Conservation (phyloP, 2,329 filamentous ascomycete genomes). For the Periconia digitata region DNA sequence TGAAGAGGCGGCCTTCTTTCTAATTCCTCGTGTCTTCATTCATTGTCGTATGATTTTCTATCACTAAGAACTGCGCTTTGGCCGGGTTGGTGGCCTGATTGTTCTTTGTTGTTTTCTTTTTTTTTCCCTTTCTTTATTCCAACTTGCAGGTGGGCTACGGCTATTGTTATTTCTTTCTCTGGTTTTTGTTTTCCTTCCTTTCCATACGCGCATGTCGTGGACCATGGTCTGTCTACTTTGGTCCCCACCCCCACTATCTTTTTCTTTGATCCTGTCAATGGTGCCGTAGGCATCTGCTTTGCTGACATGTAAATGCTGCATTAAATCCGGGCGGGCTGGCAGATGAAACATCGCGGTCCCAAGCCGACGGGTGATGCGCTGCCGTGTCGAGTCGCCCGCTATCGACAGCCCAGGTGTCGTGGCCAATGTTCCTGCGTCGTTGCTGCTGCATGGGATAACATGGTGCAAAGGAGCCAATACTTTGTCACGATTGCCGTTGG, state of each 20-base stretch:
- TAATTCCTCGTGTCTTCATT: background rate
- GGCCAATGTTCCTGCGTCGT: conserved; percentile 47
- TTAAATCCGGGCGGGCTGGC: conserved; percentile 24
- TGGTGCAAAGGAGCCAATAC: conserved; percentile 31
- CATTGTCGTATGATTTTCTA: background rate
- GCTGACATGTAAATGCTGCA: conserved; percentile 10
- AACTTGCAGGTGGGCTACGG: no score
- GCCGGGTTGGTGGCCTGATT: background rate
- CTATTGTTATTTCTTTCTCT: no score
- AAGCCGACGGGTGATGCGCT: conserved; percentile 30
- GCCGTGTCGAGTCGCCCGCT: conserved; percentile 40
- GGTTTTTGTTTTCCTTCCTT: background rate
- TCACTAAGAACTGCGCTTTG: no score
- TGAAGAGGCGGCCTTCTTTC: background rate
- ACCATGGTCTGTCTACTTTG: background rate
- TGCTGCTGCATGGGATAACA: conserved; percentile 39
- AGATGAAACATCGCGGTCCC: conserved; percentile 45
- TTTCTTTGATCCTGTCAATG: no score
- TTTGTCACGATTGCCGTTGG: conserved; percentile 18
- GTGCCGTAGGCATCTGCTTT: background rate
- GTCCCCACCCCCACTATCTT: no score
- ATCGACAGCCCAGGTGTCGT: conserved; percentile 39
- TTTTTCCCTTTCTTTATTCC: background rate
- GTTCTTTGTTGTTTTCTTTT: background rate
- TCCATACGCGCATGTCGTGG: background rate